Evolutionary conservation across 768 basidiomycete species (phyloP).

Genomic region (Daedalea quercina): DNA sequence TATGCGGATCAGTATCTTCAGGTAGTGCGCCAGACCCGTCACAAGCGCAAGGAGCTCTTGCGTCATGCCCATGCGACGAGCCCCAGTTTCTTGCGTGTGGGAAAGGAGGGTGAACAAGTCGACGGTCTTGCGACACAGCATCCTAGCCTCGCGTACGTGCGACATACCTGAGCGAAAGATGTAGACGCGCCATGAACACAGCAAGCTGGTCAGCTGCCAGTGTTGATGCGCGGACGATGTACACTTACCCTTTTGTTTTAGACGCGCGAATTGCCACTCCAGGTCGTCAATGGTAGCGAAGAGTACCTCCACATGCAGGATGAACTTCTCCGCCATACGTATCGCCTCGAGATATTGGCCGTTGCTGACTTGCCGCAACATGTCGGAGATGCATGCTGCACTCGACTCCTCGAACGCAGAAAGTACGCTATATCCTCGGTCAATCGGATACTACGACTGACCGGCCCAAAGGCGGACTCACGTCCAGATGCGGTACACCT

Average conservation of each 20-base stretch:
- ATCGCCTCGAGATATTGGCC: constrained; percentile 96
- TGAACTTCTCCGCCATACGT: constrained; percentile 97
- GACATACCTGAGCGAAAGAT: constrained; percentile 68
- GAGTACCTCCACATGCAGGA: constrained; percentile 94
- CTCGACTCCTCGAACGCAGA: constrained; percentile 99
- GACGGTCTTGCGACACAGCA: constrained; percentile 98
- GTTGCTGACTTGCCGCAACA: constrained; percentile 95
- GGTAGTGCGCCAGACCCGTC: constrained; percentile 97
- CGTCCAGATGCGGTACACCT: constrained; percentile 99
- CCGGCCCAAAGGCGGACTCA: constrained; percentile 34
- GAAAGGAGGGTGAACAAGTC: constrained; percentile 96
- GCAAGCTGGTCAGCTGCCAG: not conserved
- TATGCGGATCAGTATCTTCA: constrained; percentile 98
- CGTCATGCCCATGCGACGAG: constrained; percentile 91
- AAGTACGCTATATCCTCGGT: constrained; percentile 53
- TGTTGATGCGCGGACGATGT: not conserved
- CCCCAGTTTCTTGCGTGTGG: constrained; percentile 89
- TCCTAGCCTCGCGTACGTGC: constrained; percentile 95
- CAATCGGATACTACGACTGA: not conserved
- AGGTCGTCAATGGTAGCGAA: constrained; percentile 97
- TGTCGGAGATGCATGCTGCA: constrained; percentile 98
- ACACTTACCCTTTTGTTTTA: constrained; percentile 76
- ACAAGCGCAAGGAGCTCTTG: constrained; percentile 95
- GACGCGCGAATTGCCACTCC: constrained; percentile 76
- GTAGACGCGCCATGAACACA: not conserved